These are phyloP conservation scores for Trypanosoma mega DNA, from an alignment of 208 protist species.

Conservation along the genomic window DNA sequence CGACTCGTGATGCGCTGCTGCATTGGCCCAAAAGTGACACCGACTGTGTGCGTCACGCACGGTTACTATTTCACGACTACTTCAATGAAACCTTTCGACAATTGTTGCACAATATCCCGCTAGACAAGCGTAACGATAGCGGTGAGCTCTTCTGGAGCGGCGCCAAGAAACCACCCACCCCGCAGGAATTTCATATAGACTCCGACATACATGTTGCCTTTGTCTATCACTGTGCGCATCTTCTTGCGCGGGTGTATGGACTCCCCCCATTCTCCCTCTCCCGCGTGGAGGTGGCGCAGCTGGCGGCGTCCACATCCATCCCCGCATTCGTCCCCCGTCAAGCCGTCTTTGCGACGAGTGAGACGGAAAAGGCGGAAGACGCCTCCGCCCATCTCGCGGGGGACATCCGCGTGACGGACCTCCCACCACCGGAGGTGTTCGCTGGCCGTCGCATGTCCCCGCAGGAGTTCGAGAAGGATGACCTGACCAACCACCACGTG, in stretches of 20 bases:
- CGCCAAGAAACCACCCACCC: conserved; percentile 87
- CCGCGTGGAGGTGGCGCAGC: conserved; percentile 34
- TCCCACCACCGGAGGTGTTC: conserved; percentile 49
- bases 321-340: conserved; percentile 65
- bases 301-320: conserved; percentile 45
- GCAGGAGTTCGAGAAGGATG: conserved; percentile 95
- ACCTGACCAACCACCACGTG: conserved; percentile 92
- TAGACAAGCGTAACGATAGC: conserved; percentile 93
- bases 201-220: conserved; percentile 65
- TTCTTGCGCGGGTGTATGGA: conserved; percentile 70
- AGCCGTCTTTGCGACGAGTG: conserved; percentile 71
- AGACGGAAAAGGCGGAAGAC: conserved; percentile 58
- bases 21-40: conserved; percentile 80
- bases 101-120: conserved; percentile 98
- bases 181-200: conserved; percentile 61
- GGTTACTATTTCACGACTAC: conserved; percentile 94
- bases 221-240: conserved; percentile 75
- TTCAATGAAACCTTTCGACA: conserved; percentile 96
- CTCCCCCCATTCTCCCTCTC: conserved; percentile 40
- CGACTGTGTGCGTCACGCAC: conserved; percentile 95
- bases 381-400: conserved; percentile 24
- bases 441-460: conserved; percentile 46
- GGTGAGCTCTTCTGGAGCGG: conserved; percentile 93
- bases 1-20: conserved; percentile 70
- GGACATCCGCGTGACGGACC: conserved; percentile 40